A percentile compares a stretch with the other conserved stretches of the same genome.
phyloP scores from a whole-genome alignment of 805 yeast species.

The Saccharomycodes ludwigii region DNA sequence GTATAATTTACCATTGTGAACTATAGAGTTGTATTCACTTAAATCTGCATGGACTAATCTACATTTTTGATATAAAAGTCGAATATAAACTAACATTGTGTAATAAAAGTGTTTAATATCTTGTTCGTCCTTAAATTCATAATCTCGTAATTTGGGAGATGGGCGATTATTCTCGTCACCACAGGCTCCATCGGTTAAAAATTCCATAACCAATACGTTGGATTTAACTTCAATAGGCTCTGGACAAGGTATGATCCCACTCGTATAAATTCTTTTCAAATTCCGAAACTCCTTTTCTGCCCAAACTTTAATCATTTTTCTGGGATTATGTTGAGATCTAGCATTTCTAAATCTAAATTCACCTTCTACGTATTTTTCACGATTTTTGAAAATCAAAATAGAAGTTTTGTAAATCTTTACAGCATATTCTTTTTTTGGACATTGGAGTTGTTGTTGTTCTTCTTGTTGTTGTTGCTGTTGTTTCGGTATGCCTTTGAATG shows the following conservation, averaged over 20 bases:
- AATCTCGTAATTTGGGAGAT: constrained; percentile 81
- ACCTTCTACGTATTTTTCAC: constrained; percentile 93
- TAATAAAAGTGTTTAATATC: constrained; percentile 59
- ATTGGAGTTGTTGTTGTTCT: constrained; percentile 1
- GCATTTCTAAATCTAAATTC: constrained; percentile 85
- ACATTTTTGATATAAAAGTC: constrained; percentile 79
- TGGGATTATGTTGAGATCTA: constrained; percentile 79
- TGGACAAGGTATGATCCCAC: constrained; percentile 80
- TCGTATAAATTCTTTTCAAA: constrained; percentile 62
- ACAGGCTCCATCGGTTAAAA: constrained; percentile 43
- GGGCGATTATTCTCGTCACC: constrained; percentile 27
- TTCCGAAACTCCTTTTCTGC: constrained; percentile 96
- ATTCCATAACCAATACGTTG: constrained; percentile 93
- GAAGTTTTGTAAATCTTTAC: constrained; percentile 94
- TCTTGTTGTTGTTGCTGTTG: neutral
- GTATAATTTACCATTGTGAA: constrained; percentile 66
- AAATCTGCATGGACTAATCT: constrained; percentile 92
- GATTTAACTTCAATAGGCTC: constrained; percentile 80
- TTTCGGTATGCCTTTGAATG: constrained; percentile 26
- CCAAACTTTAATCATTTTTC: constrained; percentile 97
- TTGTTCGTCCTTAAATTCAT: constrained; percentile 54
- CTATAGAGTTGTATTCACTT: constrained; percentile 85
- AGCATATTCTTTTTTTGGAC: constrained; percentile 62
- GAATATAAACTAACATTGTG: constrained; percentile 72
- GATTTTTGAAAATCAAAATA: constrained; percentile 88